Base-by-base conservation (phyloP, 768 basidiomycete genomes). In the Trichaptum fuscoviolaceum region DNA sequence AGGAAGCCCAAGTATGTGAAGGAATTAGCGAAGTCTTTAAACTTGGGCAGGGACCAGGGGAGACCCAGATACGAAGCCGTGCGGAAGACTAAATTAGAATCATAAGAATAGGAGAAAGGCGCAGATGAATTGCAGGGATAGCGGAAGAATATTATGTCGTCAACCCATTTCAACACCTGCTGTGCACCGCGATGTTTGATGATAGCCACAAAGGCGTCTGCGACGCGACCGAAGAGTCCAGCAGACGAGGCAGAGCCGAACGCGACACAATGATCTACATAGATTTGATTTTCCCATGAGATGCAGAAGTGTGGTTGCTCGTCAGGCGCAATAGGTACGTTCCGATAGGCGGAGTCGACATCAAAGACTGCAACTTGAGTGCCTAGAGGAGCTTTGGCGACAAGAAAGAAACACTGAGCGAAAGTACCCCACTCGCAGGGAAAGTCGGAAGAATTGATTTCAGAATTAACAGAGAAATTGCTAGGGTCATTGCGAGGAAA, bases 381-480 rank as follows among this genome's bases (percentile, higher is more conserved):
- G 0, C 76, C 75, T 23, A 75, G 78, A 0, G 81, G 81, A 0
- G 83, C 77, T 0, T 69, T 65, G 0, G 58, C 71, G 0, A 82
- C 71, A 27, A 77, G 63, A 20, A 74, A 65, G 20, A 68, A 76
- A 0, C 81, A 66, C 0, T 74, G 71, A 0, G 69, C 62, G 64
- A 84, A 84, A 0, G 80, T 82, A 1, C 80, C 80, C 82, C 81
- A 83, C 0, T 77, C 79, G 71, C 79, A 80, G 0, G 81, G 82
- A 65, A 78, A 76, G 17, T 68, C 12, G 20, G 71, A 63, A 0
- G 79, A 69, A 36, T 78, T 61, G 8, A 84, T 77, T 3, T n/a
- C 12, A 0, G 58, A 71, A 64, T 78, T 78, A 42, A 78, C 73
- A 0, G 76, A 77, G 0, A 63, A 59, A 24, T 62, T 63, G 36